Evolutionary conservation across 73 alveolate species (phyloP), one percentile per base, ranked within the genome.

Genomic region (Stentor roeselii): DNA sequence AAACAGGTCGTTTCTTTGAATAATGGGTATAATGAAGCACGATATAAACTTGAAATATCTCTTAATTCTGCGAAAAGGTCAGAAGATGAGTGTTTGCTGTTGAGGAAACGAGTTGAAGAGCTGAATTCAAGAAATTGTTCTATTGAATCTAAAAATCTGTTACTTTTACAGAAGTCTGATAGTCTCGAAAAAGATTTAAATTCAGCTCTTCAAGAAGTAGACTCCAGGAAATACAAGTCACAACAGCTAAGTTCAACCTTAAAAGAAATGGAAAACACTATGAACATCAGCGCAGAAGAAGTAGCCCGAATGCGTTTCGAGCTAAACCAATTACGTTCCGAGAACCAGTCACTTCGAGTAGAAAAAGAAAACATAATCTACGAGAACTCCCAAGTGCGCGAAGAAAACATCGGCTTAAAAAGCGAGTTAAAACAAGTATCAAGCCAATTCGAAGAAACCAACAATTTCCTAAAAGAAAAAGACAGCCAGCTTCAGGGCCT

Each of bases 231-330:
- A 67, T 21, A 27, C 41, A 67, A 67, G 34, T 14, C n/a, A 21
- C n/a, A 67, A 30, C n/a, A 32, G 27, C 41, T 67, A 21, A 67
- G 80, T 21, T 14, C n/a, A 1, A 67, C 15, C 11, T 30, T 67
- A 30, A 67, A 67, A 67, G 80, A 67, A 67, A 67, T 67, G 80
- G 41, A 67, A 67, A 34, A 34, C 2, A 21, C 37, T 15, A 67
- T 67, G 41, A 32, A 67, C 41, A 30, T 67, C 27, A 32, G 37
- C 11, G 37, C n/a, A 67, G 80, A 67, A 1, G 80, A 67, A 34
- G 37, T 67, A 11, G 11, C 21, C 21, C 37, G n/a, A 2, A 21
- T 67, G 2, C 21, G 34, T 27, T 21, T 27, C 11, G 80, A 67
- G 34, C 27, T 32, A 11, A 32, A 34, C 1, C 41, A 67, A 32